Conservation (phyloP, 192 early-diverging fungal species). For the Coemansia sp. region DNA sequence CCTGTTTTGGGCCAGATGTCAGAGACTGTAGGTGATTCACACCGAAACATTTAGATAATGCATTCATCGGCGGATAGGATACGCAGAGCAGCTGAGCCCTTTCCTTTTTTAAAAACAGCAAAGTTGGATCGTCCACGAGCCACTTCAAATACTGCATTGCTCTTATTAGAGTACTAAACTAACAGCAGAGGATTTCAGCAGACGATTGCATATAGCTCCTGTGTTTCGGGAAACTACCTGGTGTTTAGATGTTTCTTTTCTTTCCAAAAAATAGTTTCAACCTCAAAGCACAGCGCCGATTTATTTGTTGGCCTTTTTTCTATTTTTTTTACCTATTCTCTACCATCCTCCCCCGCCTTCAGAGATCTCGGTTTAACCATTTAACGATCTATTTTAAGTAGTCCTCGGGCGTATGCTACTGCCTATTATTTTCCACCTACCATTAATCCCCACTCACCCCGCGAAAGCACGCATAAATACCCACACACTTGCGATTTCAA, state of each 20-base stretch:
- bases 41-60: neutral
- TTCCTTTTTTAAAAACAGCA: neutral
- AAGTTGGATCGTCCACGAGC: neutral
- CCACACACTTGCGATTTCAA: constrained; percentile 1
- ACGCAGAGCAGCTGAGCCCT: neutral
- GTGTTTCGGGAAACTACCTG: neutral
- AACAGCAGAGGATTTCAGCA: neutral
- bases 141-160: neutral
- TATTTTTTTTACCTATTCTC: neutral
- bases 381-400: neutral
- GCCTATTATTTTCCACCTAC: neutral
- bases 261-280: neutral
- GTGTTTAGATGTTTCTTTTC: neutral
- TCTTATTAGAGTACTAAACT: neutral
- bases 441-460: neutral
- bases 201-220: neutral
- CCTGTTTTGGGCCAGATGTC: too few relatives aligned
- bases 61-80: neutral
- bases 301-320: neutral
- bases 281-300: neutral
- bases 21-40: neutral
- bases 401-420: neutral
- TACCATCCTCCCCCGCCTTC: neutral
- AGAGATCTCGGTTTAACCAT: neutral
- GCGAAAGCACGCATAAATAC: neutral